Conservation (phyloP, 2,329 filamentous ascomycete species). For the Hyphodiscus sp. region DNA sequence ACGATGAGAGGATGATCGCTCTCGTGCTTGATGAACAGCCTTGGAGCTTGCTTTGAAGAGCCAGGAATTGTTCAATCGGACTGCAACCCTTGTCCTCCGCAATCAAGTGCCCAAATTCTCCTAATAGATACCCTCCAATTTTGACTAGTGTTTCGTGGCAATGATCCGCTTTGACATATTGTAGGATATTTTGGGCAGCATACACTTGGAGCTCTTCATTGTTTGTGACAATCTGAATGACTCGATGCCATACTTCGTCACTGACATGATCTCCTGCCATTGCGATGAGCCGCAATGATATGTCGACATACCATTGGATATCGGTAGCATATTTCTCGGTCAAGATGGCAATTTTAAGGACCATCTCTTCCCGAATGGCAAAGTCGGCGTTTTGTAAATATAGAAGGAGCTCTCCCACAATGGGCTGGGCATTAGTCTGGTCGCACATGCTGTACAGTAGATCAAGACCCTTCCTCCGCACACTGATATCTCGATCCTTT, state of each 20-base stretch:
- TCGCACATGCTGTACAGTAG: slow-evolving; percentile 99
- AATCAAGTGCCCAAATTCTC: slow-evolving; percentile 94
- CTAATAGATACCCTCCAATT: slow-evolving; percentile 92
- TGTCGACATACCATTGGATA: slow-evolving; percentile 98
- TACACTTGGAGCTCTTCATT: slow-evolving; percentile 98
- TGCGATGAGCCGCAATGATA: slow-evolving; percentile 86
- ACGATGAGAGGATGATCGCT: slow-evolving; percentile 90
- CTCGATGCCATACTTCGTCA: slow-evolving; percentile 97
- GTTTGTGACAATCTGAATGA: slow-evolving; percentile 98
- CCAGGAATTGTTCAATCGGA: slow-evolving; percentile 94
- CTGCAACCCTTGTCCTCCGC: slow-evolving; percentile 88
- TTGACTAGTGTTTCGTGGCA: slow-evolving; percentile 97
- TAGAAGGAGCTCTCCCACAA: slow-evolving; percentile 87
- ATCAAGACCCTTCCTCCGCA: slow-evolving; percentile 90
- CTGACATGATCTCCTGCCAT: slow-evolving; percentile 98
- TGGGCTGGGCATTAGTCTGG: slow-evolving; percentile 83
- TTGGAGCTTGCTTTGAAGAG: slow-evolving; percentile 82
- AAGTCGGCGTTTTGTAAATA: slow-evolving; percentile 97
- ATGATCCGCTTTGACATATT: slow-evolving; percentile 86
- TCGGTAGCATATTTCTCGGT: slow-evolving; percentile 98
- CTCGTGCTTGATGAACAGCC: slow-evolving; percentile 83
- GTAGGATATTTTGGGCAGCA: slow-evolving; percentile 85
- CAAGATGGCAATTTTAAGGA: slow-evolving; percentile 94
- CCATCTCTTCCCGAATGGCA: slow-evolving; percentile 98
- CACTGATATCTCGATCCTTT: slow-evolving; percentile 93